phyloP scores from a whole-genome alignment of 306 rosid species.

The Castanea crenata region DNA sequence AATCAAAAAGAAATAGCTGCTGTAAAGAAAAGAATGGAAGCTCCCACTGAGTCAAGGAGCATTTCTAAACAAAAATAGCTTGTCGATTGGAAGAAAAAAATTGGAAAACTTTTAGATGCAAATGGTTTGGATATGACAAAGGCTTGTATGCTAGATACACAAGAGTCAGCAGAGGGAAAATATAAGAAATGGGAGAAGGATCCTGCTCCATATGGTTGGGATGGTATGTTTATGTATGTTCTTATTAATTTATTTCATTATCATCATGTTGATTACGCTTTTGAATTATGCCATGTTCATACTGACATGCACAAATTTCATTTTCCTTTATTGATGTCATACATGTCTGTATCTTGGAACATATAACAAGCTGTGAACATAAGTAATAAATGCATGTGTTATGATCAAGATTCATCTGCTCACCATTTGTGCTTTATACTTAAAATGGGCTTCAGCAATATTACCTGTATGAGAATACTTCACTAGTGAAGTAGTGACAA shows the following conservation, averaged over 20 bases:
- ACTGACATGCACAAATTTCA: background rate
- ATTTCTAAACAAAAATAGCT: slow-evolving; percentile 96
- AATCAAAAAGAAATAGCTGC: slow-evolving; percentile 88
- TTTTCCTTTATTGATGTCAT: background rate
- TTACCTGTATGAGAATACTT: background rate
- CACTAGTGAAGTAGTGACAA: background rate
- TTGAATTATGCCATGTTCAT: background rate
- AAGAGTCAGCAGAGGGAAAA: slow-evolving; percentile 69
- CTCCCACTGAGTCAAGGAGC: slow-evolving; percentile 86
- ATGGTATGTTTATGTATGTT: slow-evolving; percentile 48
- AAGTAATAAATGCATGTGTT: background rate
- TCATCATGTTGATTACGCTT: background rate
- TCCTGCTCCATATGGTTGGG: slow-evolving; percentile 97
- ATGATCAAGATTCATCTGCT: no score
- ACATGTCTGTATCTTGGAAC: background rate
- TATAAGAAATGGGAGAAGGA: slow-evolving; percentile 99
- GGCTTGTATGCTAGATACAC: slow-evolving; percentile 90
- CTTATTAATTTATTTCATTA: background rate
- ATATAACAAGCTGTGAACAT: background rate
- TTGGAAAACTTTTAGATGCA: slow-evolving; percentile 92
- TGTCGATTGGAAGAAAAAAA: slow-evolving; percentile 88
- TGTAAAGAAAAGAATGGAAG: slow-evolving; percentile 92
- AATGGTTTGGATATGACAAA: slow-evolving; percentile 86
- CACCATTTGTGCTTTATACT: no score
- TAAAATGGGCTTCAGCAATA: background rate